These are phyloP conservation scores for Phytopythium chamaehyphon DNA, from an alignment of 352 stramenopile species.

Conservation along the genomic window DNA sequence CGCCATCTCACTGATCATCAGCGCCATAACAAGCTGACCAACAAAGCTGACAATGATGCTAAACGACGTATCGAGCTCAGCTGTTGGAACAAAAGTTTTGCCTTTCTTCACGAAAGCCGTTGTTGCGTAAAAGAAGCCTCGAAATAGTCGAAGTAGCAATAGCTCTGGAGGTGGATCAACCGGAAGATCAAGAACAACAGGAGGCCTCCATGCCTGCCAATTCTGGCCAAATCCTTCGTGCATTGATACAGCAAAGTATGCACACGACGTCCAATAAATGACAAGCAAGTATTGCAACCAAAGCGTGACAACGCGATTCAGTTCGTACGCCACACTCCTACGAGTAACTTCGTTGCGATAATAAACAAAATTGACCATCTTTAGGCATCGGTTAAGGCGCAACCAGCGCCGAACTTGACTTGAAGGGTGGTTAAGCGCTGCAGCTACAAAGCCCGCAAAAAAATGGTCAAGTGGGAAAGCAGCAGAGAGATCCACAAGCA, in stretches of 20 bases:
- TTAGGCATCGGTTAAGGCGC: conserved; percentile 51
- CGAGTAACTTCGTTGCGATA: conserved; percentile 66
- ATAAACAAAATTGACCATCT: conserved; percentile 47
- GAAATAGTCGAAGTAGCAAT: conserved; percentile 37
- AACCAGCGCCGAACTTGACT: conserved; percentile 26
- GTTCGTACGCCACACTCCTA: conserved; percentile 49
- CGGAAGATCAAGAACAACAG: conserved; percentile 14
- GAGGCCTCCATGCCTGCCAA: conserved; percentile 56
- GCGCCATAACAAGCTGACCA: conserved; percentile 62
- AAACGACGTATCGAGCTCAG: conserved; percentile 42
- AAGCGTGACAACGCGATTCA: conserved; percentile 47
- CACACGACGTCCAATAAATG: conserved; percentile 65
- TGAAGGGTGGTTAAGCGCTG: neutral
- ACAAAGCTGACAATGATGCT: conserved; percentile 47
- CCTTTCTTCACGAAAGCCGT: conserved; percentile 63
- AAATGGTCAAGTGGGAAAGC: conserved; percentile 55
- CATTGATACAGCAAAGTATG: conserved; percentile 59
- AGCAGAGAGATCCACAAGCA: conserved; percentile 33
- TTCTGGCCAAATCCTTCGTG: conserved; percentile 41
- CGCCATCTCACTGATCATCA: conserved; percentile 73
- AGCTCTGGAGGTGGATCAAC: conserved; percentile 23
- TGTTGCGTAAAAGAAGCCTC: conserved; percentile 43
- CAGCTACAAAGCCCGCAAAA: conserved; percentile 12
- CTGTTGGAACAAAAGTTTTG: conserved; percentile 37
- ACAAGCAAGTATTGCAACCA: conserved; percentile 51